A percentile compares a stretch with the other conserved stretches of the same genome.
These are phyloP conservation scores for Fusarium floridanum DNA, from an alignment of 2,329 filamentous ascomycete species.

Conservation along the genomic window DNA sequence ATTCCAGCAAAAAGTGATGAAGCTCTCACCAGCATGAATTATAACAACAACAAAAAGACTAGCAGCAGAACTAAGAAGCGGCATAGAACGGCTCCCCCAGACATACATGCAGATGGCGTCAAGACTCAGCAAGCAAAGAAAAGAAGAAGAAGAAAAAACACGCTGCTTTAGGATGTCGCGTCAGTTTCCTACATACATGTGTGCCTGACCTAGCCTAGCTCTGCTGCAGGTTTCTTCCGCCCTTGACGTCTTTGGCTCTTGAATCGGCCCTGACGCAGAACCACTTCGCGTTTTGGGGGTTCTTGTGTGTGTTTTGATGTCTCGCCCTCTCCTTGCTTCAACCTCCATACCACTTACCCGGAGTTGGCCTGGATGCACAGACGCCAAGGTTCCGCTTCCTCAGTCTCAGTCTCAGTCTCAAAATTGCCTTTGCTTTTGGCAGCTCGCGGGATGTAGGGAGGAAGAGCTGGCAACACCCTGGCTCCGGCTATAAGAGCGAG, in stretches of 20 bases:
- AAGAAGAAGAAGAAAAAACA: background rate
- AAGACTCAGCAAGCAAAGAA: constrained; percentile 17
- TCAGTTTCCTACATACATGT: constrained; percentile 32
- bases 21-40: background rate
- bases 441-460: constrained; percentile 40
- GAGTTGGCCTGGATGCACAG: constrained; percentile 37
- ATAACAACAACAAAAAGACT: background rate
- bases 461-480: background rate
- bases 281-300: constrained; percentile 7
- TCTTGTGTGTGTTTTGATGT: constrained; percentile 42
- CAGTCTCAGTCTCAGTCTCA: constrained; percentile 17
- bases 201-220: constrained; percentile 11
- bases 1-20: constrained; percentile 27
- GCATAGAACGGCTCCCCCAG: constrained; percentile 6
- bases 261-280: constrained; percentile 22
- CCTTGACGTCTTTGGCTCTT: constrained; percentile 33
- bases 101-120: constrained; percentile 22
- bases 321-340: constrained; percentile 44
- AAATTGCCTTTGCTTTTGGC: constrained; percentile 31
- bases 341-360: constrained; percentile 41
- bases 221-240: constrained; percentile 42
- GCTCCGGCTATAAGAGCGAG: constrained; percentile 35
- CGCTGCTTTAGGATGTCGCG: constrained; percentile 4
- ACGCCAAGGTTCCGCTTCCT: constrained; percentile 30
- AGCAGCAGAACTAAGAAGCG: constrained; percentile 13